Percentiles rank a stretch among this genome's conserved stretches.
Evolutionary conservation across 352 stramenopile species (phyloP).

Genomic region (Albugo laibachii): DNA sequence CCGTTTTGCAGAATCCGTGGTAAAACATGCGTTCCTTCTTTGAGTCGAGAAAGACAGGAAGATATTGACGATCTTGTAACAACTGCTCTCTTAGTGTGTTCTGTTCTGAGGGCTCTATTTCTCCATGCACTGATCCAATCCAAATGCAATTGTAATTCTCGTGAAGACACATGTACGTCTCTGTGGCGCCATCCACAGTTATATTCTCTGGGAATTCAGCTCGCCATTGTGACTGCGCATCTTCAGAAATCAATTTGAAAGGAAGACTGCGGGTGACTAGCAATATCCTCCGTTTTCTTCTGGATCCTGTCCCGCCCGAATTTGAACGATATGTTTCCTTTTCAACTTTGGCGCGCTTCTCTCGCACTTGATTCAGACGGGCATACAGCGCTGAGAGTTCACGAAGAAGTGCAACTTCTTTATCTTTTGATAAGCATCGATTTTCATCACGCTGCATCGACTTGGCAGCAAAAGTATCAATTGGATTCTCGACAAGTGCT

Average conservation of each 20-base stretch:
- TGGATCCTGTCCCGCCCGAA: constrained; percentile 13
- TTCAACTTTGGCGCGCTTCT: constrained; percentile 54
- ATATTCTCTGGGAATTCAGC: constrained; percentile 58
- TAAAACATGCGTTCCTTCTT: constrained; percentile 79
- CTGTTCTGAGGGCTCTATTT: constrained; percentile 60
- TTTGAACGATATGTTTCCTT: constrained; percentile 16
- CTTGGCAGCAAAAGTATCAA: no score
- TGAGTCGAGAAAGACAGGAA: constrained; percentile 76
- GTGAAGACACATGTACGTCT: constrained; percentile 57
- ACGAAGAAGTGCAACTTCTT: constrained; percentile 31
- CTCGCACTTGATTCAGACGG: constrained; percentile 64
- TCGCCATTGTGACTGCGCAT: constrained; percentile 64
- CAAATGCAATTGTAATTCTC: constrained; percentile 70
- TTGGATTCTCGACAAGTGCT: no score
- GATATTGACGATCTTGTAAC: constrained; percentile 80
- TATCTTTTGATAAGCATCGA: neutral
- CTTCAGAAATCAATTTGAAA: constrained; percentile 58
- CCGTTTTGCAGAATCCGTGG: constrained; percentile 80
- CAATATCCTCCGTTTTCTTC: constrained; percentile 33
- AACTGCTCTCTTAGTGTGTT: constrained; percentile 71
- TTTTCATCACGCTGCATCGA: no score
- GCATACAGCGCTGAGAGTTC: constrained; percentile 60
- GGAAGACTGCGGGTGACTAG: constrained; percentile 57
- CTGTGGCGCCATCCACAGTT: constrained; percentile 47
- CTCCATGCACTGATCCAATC: constrained; percentile 64